Evolutionary conservation across 345 rosid genomes (phyloP), one percentile per base, ranked within the genome.

Genomic region (Isatis tinctoria): DNA sequence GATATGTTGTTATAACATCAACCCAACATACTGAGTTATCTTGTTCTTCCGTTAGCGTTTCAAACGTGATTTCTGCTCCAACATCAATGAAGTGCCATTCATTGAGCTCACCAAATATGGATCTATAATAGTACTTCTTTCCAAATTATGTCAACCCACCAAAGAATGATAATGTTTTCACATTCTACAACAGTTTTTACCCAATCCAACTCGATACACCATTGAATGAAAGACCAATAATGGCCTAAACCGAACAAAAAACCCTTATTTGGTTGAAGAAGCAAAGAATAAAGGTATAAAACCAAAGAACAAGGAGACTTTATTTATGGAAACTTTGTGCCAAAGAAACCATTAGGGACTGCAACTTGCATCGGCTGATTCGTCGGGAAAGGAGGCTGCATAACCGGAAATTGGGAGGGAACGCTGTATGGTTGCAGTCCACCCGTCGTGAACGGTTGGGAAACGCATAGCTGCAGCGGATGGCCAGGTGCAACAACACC

Each of bases 301-400:
- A 35, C 8, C 16, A 41, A 12, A 49, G 3, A 68, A 49, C 35
- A 59, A 16, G 33, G 22, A 64, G 71, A n/a, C 62, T 43, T 3
- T 40, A 4, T 76, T 81, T 78, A 88, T 32, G 86, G 84, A 69
- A 86, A 79, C 75, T 88, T 83, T 49, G 87, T 20, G 70, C 66
- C 54, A 44, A 27, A 79, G 41, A 75, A 73, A 65, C 79, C 80
- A 57, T 80, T 85, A n/a, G 87, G 75, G 36, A 83, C 83, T 7
- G 84, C 83, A 20, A 78, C 67, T 36, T 73, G 72, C 62, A 75
- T 67, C 27, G 81, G 78, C 45, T 75, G 80, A 62, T 75, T 80
- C 35, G 67, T 43, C 3, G 86, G 84, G 39, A 81, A 70, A 49
- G 84, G 82, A 35, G 85, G 78, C 65, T 88, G 91, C 78, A 86